Evolutionary conservation across 2,329 filamentous ascomycete species (phyloP), one percentile per base, ranked within the genome.

Genomic region (Periconia macrospinosa): DNA sequence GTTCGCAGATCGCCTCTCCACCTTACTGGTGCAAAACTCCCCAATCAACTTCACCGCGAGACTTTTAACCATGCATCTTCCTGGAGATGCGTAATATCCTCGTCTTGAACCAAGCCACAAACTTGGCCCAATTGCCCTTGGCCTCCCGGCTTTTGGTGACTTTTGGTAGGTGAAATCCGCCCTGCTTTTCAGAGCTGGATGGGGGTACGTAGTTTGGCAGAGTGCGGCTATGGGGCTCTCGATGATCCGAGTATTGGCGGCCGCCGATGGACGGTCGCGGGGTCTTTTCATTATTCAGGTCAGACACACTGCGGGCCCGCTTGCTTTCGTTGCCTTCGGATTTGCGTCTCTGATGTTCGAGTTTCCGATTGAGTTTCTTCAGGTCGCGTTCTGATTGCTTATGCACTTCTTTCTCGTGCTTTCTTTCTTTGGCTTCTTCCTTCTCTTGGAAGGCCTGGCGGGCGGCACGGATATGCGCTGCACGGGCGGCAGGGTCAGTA

Each of bases 401-500:
- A 53, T 75, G 65, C 45, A 75, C 78, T 50, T 83, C 81, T 61
- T 81, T 77, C 62, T 84, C 80, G 44, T 78, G 71, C 59, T 82
- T 83, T 47, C 75, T 78, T 50, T 78, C 78, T 60, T 85, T 86
- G 35, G 78, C 81, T 3, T 79, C 81, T 69, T 86, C 82, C 59
- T 83, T 83, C 58, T 85, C 81, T 53, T 82, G 77, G 64, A 85
- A 86, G 30, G 83, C 83, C 47, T 79, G 75, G 7, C 84, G 78
- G 6, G 81, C 79, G 43, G 80, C 81, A 50, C 81, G 79, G 10
- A 86, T 82, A 3, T 79, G 79, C 17, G 83, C 82, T 41, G 82
- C 82, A 40, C 82, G 78, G 3, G 78, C 79, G 18, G 82, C 75
- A 8, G 82, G 76, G 59, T 85, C 83, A 15, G 70, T 60, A 10